A percentile compares a stretch with the other conserved stretches of the same genome.
Evolutionary conservation across 768 basidiomycete genomes (phyloP).

Genomic region (Solioccasus polychromus): DNA sequence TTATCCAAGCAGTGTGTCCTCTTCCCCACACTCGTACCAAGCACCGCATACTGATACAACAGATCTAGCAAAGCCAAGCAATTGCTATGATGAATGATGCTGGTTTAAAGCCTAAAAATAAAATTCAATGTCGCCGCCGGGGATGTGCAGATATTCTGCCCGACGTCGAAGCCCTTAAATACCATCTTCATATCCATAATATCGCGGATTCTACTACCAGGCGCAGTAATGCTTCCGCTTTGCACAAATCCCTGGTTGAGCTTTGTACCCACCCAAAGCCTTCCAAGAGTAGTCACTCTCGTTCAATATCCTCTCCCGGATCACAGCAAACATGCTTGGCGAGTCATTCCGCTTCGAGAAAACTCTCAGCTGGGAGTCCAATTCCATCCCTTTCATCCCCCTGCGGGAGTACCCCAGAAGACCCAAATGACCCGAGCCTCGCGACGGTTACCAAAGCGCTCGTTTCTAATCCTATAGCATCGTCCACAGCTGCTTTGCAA

Average conservation of each 20-base stretch:
- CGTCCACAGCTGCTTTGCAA: background rate
- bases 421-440: conserved; percentile 8
- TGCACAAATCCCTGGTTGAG: background rate
- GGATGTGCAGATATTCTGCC: conserved; percentile 45
- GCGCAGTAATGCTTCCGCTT: background rate
- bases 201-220: conserved; percentile 34
- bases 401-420: conserved; percentile 1
- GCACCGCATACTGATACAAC: background rate
- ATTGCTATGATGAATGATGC: conserved; percentile 24
- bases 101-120: conserved; percentile 29
- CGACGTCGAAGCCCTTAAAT: conserved; percentile 44
- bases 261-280: background rate
- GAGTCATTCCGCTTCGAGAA: conserved; percentile 8
- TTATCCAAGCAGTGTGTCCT: conserved; percentile 39
- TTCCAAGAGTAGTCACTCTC: conserved; percentile 10
- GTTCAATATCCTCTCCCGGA: conserved; percentile 17
- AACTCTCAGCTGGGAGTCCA: conserved; percentile 14
- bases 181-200: conserved; percentile 57
- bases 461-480: background rate
- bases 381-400: conserved; percentile 16
- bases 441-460: conserved; percentile 11
- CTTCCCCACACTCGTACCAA: background rate
- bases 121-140: conserved; percentile 42
- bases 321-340: background rate
- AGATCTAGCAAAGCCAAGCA: conserved; percentile 23